phyloP scores from a whole-genome alignment of 257 asterid species.

The Lantana camara region DNA sequence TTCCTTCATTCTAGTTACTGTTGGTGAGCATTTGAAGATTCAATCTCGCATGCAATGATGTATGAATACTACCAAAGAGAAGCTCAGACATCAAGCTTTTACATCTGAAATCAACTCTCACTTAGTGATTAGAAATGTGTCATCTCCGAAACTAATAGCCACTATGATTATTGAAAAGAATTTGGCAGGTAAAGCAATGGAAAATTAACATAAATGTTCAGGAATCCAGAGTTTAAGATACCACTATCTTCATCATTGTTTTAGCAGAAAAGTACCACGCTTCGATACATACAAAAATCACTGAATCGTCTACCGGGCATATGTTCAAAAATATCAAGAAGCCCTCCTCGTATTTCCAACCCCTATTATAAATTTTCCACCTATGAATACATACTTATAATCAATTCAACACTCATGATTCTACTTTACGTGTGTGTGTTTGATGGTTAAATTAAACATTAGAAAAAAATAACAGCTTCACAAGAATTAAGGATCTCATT shows the following conservation, averaged over 20 bases:
- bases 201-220: neutral
- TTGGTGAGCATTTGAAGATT: too few species aligned
- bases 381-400: too few species aligned
- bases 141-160: neutral
- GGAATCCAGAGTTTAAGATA: conserved; percentile 4
- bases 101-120: neutral
- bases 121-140: neutral
- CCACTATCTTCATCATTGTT: conserved; percentile 4
- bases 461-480: too few species aligned
- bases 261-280: neutral
- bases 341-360: too few species aligned
- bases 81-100: too few species aligned
- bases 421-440: too few species aligned
- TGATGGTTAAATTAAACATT: too few species aligned
- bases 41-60: conserved; percentile 12
- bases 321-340: too few species aligned
- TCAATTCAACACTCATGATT: too few species aligned
- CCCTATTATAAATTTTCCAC: too few species aligned
- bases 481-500: too few species aligned
- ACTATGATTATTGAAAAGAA: neutral
- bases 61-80: conserved; percentile 10
- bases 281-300: conserved; percentile 66
- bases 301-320: conserved; percentile 63
- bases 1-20: too few species aligned
- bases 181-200: neutral